Evolutionary conservation across 768 basidiomycete species (phyloP).

Genomic region (Boletus insuetus): DNA sequence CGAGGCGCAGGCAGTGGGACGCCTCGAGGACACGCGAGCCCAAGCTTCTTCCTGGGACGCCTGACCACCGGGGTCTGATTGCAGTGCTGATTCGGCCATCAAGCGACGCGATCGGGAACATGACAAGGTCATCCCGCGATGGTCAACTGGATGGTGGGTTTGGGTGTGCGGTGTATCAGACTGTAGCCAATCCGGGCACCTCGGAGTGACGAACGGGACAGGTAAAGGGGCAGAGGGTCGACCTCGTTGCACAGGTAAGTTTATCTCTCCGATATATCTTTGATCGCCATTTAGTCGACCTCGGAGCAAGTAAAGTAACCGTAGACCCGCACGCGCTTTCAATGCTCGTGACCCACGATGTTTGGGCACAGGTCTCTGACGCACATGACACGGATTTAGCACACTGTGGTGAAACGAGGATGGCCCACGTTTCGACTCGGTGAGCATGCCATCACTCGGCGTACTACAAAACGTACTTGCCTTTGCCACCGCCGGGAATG

Average conservation of each 20-base stretch:
- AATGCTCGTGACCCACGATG: no score
- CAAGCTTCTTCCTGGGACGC: neutral
- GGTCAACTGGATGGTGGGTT: neutral
- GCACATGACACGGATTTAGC: neutral
- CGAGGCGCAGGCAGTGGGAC: neutral
- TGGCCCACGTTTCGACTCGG: neutral
- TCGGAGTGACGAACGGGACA: neutral
- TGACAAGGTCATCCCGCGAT: neutral
- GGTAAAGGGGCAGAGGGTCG: neutral
- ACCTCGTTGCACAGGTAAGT: neutral
- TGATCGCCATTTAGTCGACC: neutral
- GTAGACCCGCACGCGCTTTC: neutral
- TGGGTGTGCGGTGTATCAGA: neutral
- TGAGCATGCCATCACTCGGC: neutral
- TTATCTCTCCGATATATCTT: slow-evolving; percentile 4
- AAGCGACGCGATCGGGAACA: neutral
- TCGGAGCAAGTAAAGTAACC: slow-evolving; percentile 1
- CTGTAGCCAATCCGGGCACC: neutral
- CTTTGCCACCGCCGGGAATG: neutral
- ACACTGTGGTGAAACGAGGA: neutral
- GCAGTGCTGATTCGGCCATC: slow-evolving; percentile 3
- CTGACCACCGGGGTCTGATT: slow-evolving; percentile 1
- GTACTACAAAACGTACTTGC: slow-evolving; percentile 1
- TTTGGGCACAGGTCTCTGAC: neutral
- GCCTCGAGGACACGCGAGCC: neutral